Evolutionary conservation across 306 rosid species (phyloP), one percentile per base, ranked within the genome.

Genomic region (Malus fusca): DNA sequence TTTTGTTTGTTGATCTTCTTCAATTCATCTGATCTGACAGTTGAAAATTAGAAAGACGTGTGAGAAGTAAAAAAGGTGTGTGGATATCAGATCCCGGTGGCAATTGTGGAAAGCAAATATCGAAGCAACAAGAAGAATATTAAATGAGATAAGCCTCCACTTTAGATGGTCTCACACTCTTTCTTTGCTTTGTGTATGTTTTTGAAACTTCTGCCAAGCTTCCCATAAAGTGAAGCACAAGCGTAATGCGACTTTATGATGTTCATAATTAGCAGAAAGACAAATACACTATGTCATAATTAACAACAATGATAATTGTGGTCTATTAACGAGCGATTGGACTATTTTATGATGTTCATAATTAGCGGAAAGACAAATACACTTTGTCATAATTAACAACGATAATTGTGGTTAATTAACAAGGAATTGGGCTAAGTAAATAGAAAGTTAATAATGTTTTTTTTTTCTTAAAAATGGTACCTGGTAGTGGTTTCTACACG

Each of bases 191-290:
- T 5, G 28, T 44, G 18, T 37, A 63, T 40, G 2, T 14, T 55
- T 72, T 15, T 58, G 23, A 37, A 72, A 22, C n/a, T 71, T 55
- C 51, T 31, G 11, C 37, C 10, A 37, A 72, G 67, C 22, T 58
- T 68, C 55, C 72, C 56, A 13, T 68, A 13, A 56, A 72, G 76
- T 72, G 67, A 37, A 72, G 55, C 55, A 22, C 55, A 73, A 17
- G 68, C 76, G 59, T 23, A 37, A 68, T 22, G 17, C 8, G 10
- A 59, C 26, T n/a, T 26, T 21, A 44, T 40, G 21, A 73, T 61
- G 21, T 26, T 28, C 35, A 12, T 59, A 72, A 73, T 59, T 59
- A 40, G 6, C 25, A 40, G 42, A 35, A 40, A 22, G 68, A 73
- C 33, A 56, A 14, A 4, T 2, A 18, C 17, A 56, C 31, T 23